phyloP scores from a whole-genome alignment of 345 rosid species.

The Populus euphratica region DNA sequence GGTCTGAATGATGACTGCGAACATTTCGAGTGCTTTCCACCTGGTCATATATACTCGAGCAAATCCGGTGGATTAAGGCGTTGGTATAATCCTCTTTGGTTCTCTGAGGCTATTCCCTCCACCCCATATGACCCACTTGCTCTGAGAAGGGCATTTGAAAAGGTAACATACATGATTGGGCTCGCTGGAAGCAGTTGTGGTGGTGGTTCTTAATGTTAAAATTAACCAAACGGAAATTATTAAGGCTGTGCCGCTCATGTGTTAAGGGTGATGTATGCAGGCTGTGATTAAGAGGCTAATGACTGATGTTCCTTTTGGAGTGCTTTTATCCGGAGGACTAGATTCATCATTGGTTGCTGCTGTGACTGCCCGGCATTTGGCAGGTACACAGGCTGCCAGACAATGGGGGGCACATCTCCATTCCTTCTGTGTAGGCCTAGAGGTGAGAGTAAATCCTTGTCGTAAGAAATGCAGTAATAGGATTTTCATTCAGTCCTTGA shows the following conservation, averaged over 20 bases:
- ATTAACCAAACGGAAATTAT: not conserved
- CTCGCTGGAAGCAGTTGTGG: not conserved
- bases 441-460: constrained; percentile 41
- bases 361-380: constrained; percentile 74
- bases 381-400: constrained; percentile 62
- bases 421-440: constrained; percentile 85
- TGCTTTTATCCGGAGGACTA: constrained; percentile 86
- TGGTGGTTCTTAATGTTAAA: not conserved
- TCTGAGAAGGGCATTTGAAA: constrained; percentile 64
- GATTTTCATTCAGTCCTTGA: not conserved
- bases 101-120: constrained; percentile 60
- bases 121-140: constrained; percentile 72
- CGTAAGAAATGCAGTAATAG: not conserved
- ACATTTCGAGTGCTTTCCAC: constrained; percentile 82
- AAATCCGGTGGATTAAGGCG: constrained; percentile 58
- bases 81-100: constrained; percentile 96
- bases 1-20: constrained; percentile 89
- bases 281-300: constrained; percentile 89
- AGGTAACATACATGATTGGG: constrained; percentile 30
- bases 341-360: constrained; percentile 93
- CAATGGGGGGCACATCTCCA: constrained; percentile 89
- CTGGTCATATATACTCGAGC: constrained; percentile 91
- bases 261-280: constrained; percentile 27
- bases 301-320: constrained; percentile 95
- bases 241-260: not conserved